Conservation (phyloP, 2,329 filamentous ascomycete genomes). For the Aspergillus fumigatiaffinis region DNA sequence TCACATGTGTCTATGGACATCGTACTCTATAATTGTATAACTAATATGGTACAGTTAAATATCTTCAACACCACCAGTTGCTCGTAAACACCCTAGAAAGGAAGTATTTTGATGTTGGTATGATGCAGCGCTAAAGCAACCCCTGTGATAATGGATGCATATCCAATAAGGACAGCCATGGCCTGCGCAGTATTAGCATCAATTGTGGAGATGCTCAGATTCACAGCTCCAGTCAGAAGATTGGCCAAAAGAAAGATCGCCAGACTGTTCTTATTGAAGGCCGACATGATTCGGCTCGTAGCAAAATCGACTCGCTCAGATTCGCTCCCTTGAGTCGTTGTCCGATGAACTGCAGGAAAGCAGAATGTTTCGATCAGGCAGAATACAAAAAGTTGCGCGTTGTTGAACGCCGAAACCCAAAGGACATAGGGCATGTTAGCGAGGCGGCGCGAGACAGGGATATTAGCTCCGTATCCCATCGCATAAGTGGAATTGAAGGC, state of each 20-base stretch:
- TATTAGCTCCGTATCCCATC: slow-evolving; percentile 60
- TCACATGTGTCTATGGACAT: slow-evolving; percentile 4
- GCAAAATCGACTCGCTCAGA: slow-evolving; percentile 61
- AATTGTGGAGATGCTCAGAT: slow-evolving; percentile 79
- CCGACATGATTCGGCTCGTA: slow-evolving; percentile 75
- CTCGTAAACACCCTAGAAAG: slow-evolving; percentile 9
- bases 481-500: slow-evolving; percentile 62
- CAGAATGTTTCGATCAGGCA: slow-evolving; percentile 72
- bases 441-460: slow-evolving; percentile 79
- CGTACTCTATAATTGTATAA: neutral
- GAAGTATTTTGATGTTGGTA: slow-evolving; percentile 32
- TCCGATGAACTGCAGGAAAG: slow-evolving; percentile 68
- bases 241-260: slow-evolving; percentile 84
- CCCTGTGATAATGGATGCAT: slow-evolving; percentile 63
- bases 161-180: slow-evolving; percentile 71
- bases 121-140: slow-evolving; percentile 52
- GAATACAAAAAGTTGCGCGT: slow-evolving; percentile 73
- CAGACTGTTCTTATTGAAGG: slow-evolving; percentile 85
- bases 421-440: slow-evolving; percentile 92
- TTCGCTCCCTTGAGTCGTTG: slow-evolving; percentile 53
- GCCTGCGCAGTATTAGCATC: slow-evolving; percentile 61
- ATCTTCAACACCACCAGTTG: neutral
- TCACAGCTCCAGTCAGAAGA: slow-evolving; percentile 81
- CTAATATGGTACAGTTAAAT: neutral
- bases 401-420: slow-evolving; percentile 92